Evolutionary conservation across 805 yeast species (phyloP).

Genomic region (Candida patagonica): DNA sequence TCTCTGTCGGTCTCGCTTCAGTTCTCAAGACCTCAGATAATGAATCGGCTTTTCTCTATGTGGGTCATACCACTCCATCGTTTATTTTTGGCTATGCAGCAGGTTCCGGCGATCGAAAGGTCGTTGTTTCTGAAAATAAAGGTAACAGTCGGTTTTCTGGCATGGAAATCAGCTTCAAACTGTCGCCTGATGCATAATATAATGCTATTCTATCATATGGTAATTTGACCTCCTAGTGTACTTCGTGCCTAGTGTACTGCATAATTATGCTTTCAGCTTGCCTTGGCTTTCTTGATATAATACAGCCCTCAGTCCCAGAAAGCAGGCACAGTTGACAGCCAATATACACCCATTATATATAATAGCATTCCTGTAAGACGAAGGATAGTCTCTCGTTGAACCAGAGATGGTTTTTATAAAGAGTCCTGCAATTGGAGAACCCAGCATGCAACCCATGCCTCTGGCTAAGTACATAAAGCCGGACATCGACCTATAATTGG

Average conservation of each 20-base stretch:
- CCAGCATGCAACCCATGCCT: constrained; percentile 17
- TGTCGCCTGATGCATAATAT: too few relatives aligned
- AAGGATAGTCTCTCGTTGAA: constrained; percentile 3
- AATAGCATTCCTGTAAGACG: constrained; percentile 10
- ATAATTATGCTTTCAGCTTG: too few relatives aligned
- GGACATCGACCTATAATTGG: constrained; percentile 13
- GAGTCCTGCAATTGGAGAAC: constrained; percentile 19
- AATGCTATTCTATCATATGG: too few relatives aligned
- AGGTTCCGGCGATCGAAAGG: not conserved
- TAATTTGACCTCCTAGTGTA: too few relatives aligned
- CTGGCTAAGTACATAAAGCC: constrained; percentile 16
- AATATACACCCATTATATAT: constrained; percentile 14
- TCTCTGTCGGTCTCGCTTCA: not conserved
- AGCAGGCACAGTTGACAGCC: constrained; percentile 8
- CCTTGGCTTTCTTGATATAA: too few relatives aligned
- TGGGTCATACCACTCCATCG: constrained; percentile 20
- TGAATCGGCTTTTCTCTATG: constrained; percentile 5
- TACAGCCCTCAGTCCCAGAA: constrained; percentile 26
- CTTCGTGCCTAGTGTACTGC: too few relatives aligned
- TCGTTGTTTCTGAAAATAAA: not conserved
- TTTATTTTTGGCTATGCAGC: constrained; percentile 15
- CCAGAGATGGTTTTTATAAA: constrained; percentile 7
- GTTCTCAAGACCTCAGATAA: not conserved
- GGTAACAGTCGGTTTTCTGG: too few relatives aligned
- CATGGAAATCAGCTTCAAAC: too few relatives aligned